Conservation (phyloP, 2,329 filamentous ascomycete genomes). For the Aspergillus chevalieri region DNA sequence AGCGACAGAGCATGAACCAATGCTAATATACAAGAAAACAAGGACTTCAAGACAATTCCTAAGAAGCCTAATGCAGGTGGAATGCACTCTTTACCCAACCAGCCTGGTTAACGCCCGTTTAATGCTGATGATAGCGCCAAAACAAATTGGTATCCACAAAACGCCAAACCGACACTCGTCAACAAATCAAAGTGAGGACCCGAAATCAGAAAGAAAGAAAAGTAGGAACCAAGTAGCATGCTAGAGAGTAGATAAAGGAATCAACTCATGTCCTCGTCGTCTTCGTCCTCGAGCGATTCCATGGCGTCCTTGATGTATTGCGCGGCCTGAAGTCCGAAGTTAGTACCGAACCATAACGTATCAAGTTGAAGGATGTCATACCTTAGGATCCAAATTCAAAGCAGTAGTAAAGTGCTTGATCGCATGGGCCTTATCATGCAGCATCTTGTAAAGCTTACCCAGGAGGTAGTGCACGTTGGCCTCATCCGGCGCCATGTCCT, state of each 20-base stretch:
- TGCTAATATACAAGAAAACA: slow-evolving; percentile 35
- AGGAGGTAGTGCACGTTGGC: slow-evolving; percentile 93
- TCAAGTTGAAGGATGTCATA: slow-evolving; percentile 38
- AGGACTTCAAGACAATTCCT: slow-evolving; percentile 14
- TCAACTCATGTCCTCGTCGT: slow-evolving; percentile 48
- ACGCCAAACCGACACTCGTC: slow-evolving; percentile 16
- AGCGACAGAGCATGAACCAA: slow-evolving; percentile 16
- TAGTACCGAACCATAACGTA: slow-evolving; percentile 10
- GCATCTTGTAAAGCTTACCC: slow-evolving; percentile 58
- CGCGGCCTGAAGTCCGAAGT: slow-evolving; percentile 58
- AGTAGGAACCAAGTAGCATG: slow-evolving; percentile 1
- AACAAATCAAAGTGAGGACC: slow-evolving; percentile 4
- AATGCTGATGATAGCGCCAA: slow-evolving; percentile 20
- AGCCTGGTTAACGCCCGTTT: slow-evolving; percentile 17
- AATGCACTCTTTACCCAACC: slow-evolving; percentile 21
- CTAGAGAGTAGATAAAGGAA: slow-evolving; percentile 1
- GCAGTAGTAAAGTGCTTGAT: slow-evolving; percentile 93
- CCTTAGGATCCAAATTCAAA: slow-evolving; percentile 93
- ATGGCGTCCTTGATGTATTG: slow-evolving; percentile 95
- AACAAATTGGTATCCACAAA: slow-evolving; percentile 5
- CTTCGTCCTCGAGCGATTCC: slow-evolving; percentile 72
- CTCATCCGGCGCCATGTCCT: slow-evolving; percentile 87
- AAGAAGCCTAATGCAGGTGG: slow-evolving; percentile 18
- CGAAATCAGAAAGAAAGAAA: neutral
- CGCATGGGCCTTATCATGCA: slow-evolving; percentile 61